Conservation (phyloP, 257 asterid genomes). For the Lavandula angustifolia region DNA sequence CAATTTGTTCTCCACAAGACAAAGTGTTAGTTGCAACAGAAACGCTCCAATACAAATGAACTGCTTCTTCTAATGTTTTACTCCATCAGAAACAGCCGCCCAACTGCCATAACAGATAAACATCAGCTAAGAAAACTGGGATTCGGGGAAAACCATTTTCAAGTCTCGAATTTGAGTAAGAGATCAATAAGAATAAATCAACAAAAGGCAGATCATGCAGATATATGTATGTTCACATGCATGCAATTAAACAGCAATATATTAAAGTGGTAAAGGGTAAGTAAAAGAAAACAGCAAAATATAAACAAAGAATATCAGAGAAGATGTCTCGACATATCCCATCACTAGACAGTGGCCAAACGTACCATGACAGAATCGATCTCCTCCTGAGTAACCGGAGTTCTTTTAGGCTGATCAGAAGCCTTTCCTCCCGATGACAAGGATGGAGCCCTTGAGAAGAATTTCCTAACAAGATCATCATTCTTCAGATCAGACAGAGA, state of each 20-base stretch:
- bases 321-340: background rate
- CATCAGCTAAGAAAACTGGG: slow-evolving; percentile 5
- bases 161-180: background rate
- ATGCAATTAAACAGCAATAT: background rate
- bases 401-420: slow-evolving; percentile 91
- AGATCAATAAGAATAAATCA: background rate
- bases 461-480: slow-evolving; percentile 44
- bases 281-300: background rate
- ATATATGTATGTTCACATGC: background rate
- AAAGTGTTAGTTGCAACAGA: background rate
- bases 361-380: slow-evolving; percentile 85
- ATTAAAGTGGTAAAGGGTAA: slow-evolving; percentile 3
- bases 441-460: slow-evolving; percentile 62
- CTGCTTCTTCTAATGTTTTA: slow-evolving; percentile 19
- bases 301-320: background rate
- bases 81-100: slow-evolving; percentile 75
- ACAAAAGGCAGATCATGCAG: background rate
- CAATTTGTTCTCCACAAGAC: slow-evolving; percentile 27
- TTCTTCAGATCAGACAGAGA: slow-evolving; percentile 40
- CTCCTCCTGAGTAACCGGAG: slow-evolving; percentile 85
- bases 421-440: slow-evolving; percentile 76
- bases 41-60: slow-evolving; percentile 14
- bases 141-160: background rate
- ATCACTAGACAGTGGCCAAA: slow-evolving; percentile 15
- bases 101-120: slow-evolving; percentile 57